Conservation (phyloP, 352 stramenopile species). For the Globisporangium mamillatum region DNA sequence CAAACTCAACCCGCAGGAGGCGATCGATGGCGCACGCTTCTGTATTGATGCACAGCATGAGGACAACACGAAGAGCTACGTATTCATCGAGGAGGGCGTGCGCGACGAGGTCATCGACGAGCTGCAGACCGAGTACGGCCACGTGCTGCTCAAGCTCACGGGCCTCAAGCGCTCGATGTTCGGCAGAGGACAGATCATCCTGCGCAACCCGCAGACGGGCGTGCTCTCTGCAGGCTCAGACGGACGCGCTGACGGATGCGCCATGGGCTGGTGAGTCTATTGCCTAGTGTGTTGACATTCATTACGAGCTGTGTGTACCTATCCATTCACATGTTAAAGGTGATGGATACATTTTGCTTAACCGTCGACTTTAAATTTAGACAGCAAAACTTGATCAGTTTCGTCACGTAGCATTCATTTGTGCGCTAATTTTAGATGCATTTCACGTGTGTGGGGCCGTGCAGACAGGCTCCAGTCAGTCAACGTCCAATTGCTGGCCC, state of each 20-base stretch:
- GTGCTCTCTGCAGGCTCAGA: constrained; percentile 95
- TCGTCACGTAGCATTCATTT: neutral
- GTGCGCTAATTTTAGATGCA: neutral
- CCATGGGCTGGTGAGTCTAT: constrained; percentile 75
- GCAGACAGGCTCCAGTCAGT: neutral
- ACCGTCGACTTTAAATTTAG: neutral
- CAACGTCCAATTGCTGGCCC: neutral
- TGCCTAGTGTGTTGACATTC: neutral
- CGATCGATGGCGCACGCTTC: constrained; percentile 93
- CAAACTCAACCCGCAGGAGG: constrained; percentile 82
- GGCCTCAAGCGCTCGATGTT: constrained; percentile 49
- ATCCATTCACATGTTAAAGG: neutral
- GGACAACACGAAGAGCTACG: constrained; percentile 50
- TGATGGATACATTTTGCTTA: neutral
- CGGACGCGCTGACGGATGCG: constrained; percentile 92
- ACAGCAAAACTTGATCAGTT: neutral
- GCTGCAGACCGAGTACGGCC: constrained; percentile 74
- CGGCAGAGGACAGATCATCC: constrained; percentile 85
- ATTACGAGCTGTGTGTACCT: neutral
- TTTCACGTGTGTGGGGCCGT: neutral
- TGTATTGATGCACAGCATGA: constrained; percentile 87
- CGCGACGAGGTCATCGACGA: constrained; percentile 57
- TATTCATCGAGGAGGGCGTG: constrained; percentile 87
- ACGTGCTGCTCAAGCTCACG: constrained; percentile 49
- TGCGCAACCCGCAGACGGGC: constrained; percentile 69